phyloP scores from a whole-genome alignment of 768 basidiomycete species.

The Cubamyces lactineus region DNA sequence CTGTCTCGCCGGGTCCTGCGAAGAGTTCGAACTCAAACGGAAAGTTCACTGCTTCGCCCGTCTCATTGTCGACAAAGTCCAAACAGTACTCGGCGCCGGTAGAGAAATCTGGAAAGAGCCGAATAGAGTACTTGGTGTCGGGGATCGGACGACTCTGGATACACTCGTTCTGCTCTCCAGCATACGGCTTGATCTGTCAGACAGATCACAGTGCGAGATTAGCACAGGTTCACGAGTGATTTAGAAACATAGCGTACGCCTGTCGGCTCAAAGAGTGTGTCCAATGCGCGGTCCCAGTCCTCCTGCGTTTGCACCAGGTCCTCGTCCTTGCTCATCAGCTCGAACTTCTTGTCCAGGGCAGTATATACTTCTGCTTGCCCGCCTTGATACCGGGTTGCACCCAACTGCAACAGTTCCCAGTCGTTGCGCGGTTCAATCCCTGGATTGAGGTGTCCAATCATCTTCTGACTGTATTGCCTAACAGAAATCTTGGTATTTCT shows the following conservation, averaged over 20 bases:
- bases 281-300: not conserved
- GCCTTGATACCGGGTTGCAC: not conserved
- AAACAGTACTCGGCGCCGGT: not conserved
- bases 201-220: not conserved
- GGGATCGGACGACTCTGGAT: not conserved
- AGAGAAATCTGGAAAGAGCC: not conserved
- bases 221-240: no score
- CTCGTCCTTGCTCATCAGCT: not conserved
- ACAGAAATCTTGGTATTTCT: no score
- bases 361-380: not conserved
- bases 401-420: not conserved
- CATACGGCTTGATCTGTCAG: not conserved
- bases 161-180: not conserved
- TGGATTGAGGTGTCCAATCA: not conserved
- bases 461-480: no score
- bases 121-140: not conserved
- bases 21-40: conserved; percentile 7
- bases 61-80: not conserved
- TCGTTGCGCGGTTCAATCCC: not conserved
- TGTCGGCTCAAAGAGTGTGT: not conserved
- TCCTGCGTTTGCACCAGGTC: not conserved
- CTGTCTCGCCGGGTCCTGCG: not conserved
- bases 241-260: not conserved
- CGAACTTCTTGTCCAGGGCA: not conserved
- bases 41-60: conserved; percentile 1